Conservation (phyloP, 2,329 filamentous ascomycete species). For the Akanthomyces muscarius region DNA sequence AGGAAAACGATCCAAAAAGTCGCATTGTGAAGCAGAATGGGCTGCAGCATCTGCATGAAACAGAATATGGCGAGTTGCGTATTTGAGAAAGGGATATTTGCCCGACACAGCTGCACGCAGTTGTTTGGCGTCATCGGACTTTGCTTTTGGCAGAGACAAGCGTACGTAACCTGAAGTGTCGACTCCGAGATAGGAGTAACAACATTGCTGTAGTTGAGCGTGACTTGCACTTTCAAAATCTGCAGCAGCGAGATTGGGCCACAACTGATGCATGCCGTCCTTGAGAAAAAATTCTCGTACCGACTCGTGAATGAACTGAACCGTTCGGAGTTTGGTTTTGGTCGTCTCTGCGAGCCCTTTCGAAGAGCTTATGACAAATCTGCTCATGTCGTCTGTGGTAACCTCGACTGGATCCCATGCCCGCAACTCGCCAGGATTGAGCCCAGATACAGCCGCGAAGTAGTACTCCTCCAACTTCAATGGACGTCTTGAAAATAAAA, state of each 20-base stretch:
- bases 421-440: neutral
- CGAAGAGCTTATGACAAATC: slow-evolving; percentile 36
- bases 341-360: slow-evolving; percentile 43
- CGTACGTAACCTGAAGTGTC: too few species aligned
- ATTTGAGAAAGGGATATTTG: slow-evolving; percentile 19
- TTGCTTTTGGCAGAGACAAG: neutral
- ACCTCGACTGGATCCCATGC: slow-evolving; percentile 25
- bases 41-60: slow-evolving; percentile 21
- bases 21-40: rapidly evolving
- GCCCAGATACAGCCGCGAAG: slow-evolving; percentile 21
- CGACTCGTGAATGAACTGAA: slow-evolving; percentile 49
- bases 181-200: slow-evolving; percentile 2
- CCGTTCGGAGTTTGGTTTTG: slow-evolving; percentile 12
- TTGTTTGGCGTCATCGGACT: neutral
- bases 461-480: slow-evolving; percentile 43
- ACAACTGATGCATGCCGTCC: slow-evolving; percentile 26
- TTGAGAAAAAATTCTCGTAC: slow-evolving; percentile 44
- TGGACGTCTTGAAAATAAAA: slow-evolving; percentile 46
- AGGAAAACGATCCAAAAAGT: neutral
- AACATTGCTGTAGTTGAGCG: slow-evolving; percentile 17
- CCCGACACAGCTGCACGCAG: neutral
- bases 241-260: neutral
- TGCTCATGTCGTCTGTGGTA: slow-evolving; percentile 25
- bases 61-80: slow-evolving; percentile 17
- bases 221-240: slow-evolving; percentile 15